Evolutionary conservation across 2,329 filamentous ascomycete genomes (phyloP), one percentile per base, ranked within the genome.

Genomic region (Macrophomina phaseolina): DNA sequence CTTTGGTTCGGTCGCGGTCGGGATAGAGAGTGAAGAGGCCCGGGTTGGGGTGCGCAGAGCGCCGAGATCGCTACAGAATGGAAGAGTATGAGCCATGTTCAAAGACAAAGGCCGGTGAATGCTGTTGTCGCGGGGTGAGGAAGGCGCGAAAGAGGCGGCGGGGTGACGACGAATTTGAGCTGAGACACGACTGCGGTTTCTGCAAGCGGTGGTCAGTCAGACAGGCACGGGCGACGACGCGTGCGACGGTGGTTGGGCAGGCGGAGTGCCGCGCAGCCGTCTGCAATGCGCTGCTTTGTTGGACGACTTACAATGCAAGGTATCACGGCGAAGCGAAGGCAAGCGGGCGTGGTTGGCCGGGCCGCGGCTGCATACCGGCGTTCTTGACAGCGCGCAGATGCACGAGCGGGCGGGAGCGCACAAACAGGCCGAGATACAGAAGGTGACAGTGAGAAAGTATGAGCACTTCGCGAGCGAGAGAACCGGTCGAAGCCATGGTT

Each of bases 211-310:
- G 45, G 60, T 63, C 36, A 63, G 60, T 42, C 28, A 63, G 60
- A 63, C 45, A 63, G 60, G 46, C 46, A 45, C 45, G 46, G 12
- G 56, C 30, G 53, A 42, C 53, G 36, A 56, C 53, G 53, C 53
- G 53, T 40, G 56, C 55, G 23, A 32, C 55, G 56, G 56, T 60
- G 56, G 56, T 60, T 60, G 56, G 56, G 40, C 56, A 23, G 55
- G 38, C 4, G 4, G 34, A 6, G 40, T 38, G 34, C n/a, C 49
- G 30, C 28, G 14, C 23, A 34, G 40, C 55, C 23, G 56, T 16
- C 55, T 60, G 56, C 56, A 60, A 60, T 60, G 56, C 56, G 40
- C 56, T 34, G 56, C 56, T 60, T 46, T 60, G 56, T 60, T 60
- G 56, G 56, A 60, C 56, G 40, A 60, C 56, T 60, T 60, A 60